Base-by-base conservation (phyloP, 2,329 filamentous ascomycete genomes). In the Seiridium cupressi region DNA sequence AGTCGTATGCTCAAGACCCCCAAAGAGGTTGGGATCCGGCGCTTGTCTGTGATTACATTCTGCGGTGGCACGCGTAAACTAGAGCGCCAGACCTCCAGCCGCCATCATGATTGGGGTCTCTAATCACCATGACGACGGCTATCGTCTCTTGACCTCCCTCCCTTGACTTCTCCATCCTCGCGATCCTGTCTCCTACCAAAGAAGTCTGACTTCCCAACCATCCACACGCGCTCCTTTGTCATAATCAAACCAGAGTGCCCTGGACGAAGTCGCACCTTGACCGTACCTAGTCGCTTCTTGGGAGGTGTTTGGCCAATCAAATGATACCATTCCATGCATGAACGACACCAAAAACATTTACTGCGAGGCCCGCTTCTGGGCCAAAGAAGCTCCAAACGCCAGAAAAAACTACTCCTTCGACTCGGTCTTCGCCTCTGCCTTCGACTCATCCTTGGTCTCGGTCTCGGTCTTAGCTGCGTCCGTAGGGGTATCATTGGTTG, bases 401-500 rank as follows among this genome's bases (percentile, higher is more conserved):
- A 48, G 58, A 26, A 26, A 26, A 26, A 63, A 51, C 69, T 62
- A 70, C 55, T 68, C 67, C 54, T 71, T 67, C 57, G 69, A 65
- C 51, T 61, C 60, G 51, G 62, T 61, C 26, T 62, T 63, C 26
- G 64, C 56, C 62, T 65, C 64, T 3, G 65, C 13, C 59, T 72
- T 71, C 36, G 64, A 61, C 46, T 65, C 67, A 6, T 67, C 68
- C 61, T 72, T 71, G 56, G 58, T 54, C 55, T 69, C 67, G 46
- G 65, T 62, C 55, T 69, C 66, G 44, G 64, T 61, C 34, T 61
- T 62, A 36, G 59, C 63, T 13, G 67, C 63, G 35, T 47, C 51
- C 44, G 60, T 55, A 35, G 68, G 63, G 61, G 65, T 65, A 63
- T 66, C 65, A 59, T 68, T 64, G 55, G 66, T 63, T 55, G 64